A percentile compares a stretch with the other conserved stretches of the same genome.
Evolutionary conservation across 176 grass and related monocot genomes (phyloP).

Genomic region (Musa itinerans): DNA sequence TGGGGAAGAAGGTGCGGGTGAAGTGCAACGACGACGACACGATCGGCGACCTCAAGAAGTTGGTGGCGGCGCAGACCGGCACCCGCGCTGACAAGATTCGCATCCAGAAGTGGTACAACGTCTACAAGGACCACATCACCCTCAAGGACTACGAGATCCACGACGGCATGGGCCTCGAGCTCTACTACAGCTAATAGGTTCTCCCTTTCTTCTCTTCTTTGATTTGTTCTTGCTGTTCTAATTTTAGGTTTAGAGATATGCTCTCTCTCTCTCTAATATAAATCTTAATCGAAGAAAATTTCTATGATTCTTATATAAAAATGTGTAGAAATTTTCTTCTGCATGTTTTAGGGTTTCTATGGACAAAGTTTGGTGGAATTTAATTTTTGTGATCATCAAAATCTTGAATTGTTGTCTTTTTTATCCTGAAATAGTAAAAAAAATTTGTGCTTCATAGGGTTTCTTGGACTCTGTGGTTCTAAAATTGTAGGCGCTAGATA

Average conservation of each 20-base stretch:
- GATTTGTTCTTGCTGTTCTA: neutral
- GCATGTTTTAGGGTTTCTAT: too few relatives aligned
- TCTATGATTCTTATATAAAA: too few relatives aligned
- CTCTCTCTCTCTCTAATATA: too few relatives aligned
- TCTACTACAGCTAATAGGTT: constrained; percentile 72
- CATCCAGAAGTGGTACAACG: constrained; percentile 99
- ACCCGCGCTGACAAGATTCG: constrained; percentile 91
- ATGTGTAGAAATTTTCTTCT: too few relatives aligned
- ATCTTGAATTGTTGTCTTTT: too few relatives aligned
- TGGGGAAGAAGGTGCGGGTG: constrained; percentile 98
- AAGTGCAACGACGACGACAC: constrained; percentile 99
- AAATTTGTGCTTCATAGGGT: too few relatives aligned
- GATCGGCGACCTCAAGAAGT: constrained; percentile 98
- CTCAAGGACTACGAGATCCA: constrained; percentile 98
- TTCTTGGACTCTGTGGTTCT: too few relatives aligned
- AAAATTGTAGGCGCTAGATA: too few relatives aligned
- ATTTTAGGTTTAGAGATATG: neutral
- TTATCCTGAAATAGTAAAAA: too few relatives aligned
- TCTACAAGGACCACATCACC: constrained; percentile 99
- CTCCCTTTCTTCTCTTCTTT: neutral
- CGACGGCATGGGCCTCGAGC: constrained; percentile 98
- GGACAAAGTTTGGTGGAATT: too few relatives aligned
- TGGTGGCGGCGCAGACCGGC: constrained; percentile 92
- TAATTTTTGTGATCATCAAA: too few relatives aligned
- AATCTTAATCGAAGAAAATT: too few relatives aligned